Base-by-base conservation (phyloP, 768 basidiomycete genomes). In the Phanerodontia chrysosporium region DNA sequence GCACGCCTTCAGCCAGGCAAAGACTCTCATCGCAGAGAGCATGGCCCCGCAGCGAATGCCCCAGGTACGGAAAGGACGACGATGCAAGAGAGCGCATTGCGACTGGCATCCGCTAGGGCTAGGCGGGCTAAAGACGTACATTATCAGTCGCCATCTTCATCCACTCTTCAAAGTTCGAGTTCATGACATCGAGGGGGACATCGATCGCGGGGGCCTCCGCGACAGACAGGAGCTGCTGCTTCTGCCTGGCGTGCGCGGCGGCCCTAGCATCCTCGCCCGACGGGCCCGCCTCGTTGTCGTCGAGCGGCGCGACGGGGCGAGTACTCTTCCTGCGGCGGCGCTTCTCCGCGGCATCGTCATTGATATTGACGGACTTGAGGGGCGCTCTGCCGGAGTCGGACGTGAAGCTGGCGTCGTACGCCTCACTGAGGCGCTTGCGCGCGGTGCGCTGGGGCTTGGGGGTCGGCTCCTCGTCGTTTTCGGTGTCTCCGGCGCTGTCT, bases 131-230 rank as follows among this genome's bases (percentile, higher is more conserved):
- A n/a, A 8, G 3, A 77, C 85, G 65, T 70, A 98, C 97, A 73
- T 98, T 98, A 70, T 98, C 96, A 2, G 96, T 98, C 1, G 95
- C 95, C 86, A 98, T 87, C 79, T 98, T 98, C 96, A 99, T 98
- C 97, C 97, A 98, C 73, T 98, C 95, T 71, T 99, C 97, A 68
- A 89, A 97, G 66, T 95, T 97, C 39, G 86, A 89, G 73, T 80
- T 92, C 84, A 92, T 91, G n/a, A 94, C 82, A 63, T 95, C 91
- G 64, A 87, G 74, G 0, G 88, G 80, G 21, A 87, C 82, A 45
- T 86, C 80, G 27, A 85, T 82, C 1, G 74, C 71, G 2, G 83
- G 83, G 8, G 84, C 78, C 36, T 78, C 76, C 36, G 80, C 80
- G 2, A 87, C 82, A 25, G 85, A 81, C 39, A 89, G 76, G 49